phyloP scores from a whole-genome alignment of 208 protist genomes.

The Trypanosoma conorhini region DNA sequence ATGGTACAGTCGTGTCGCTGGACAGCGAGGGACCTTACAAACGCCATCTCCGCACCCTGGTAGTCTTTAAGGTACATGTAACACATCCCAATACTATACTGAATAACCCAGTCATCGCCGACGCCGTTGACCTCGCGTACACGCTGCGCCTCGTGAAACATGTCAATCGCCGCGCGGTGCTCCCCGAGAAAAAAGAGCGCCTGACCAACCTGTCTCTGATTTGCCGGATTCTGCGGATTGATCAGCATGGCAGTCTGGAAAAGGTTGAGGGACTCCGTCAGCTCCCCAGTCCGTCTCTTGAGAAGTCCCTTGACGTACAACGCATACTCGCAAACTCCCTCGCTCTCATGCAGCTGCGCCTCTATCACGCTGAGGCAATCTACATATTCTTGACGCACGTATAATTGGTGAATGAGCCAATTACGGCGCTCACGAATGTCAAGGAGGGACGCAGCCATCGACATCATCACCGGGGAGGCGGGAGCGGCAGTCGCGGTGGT shows the following conservation, averaged over 20 bases:
- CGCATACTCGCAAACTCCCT: conserved; percentile 88
- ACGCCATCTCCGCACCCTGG: conserved; percentile 68
- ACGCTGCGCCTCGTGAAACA: conserved; percentile 85
- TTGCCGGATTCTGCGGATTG: conserved; percentile 87
- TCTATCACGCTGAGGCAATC: conserved; percentile 91
- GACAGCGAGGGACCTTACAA: conserved; percentile 81
- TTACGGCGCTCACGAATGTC: conserved; percentile 86
- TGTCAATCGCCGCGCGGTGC: conserved; percentile 89
- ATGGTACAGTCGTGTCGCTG: conserved; percentile 92
- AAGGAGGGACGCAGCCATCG: not conserved
- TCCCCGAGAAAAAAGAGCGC: conserved; percentile 91
- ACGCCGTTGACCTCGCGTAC: conserved; percentile 36
- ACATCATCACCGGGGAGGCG: not conserved
- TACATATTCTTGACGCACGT: conserved; percentile 87
- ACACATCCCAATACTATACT: conserved; percentile 94
- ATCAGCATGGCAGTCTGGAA: conserved; percentile 91
- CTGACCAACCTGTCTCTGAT: conserved; percentile 93
- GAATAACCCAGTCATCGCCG: conserved; percentile 90
- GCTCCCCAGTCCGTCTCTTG: conserved; percentile 84
- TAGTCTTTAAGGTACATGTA: conserved; percentile 79
- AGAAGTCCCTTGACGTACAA: conserved; percentile 94
- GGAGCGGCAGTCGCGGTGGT: not conserved
- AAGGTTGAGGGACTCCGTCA: conserved; percentile 94
- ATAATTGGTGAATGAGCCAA: conserved; percentile 95
- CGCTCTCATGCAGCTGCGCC: conserved; percentile 73